These are phyloP conservation scores for Elaeagnus macrophylla DNA, from an alignment of 306 rosid species.

Conservation along the genomic window DNA sequence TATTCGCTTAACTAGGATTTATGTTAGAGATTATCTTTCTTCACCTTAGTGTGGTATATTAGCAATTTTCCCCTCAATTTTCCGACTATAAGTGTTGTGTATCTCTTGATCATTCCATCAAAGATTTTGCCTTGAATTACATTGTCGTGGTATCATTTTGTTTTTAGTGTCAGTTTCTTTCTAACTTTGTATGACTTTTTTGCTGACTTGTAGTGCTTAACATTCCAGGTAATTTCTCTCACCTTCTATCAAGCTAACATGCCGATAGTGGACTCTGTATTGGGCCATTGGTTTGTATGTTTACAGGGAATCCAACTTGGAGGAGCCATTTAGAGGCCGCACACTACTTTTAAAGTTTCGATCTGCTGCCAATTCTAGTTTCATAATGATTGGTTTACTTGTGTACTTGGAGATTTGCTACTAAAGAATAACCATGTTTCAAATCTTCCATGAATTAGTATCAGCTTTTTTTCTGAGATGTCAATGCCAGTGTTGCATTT, in stretches of 20 bases:
- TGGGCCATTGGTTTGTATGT: slow-evolving; percentile 82
- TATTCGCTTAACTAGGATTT: too few relatives aligned
- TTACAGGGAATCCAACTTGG: slow-evolving; percentile 56
- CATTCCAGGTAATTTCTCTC: slow-evolving; percentile 99
- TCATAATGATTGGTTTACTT: slow-evolving; percentile 20
- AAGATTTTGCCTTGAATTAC: not conserved
- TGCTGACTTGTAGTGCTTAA: slow-evolving; percentile 60
- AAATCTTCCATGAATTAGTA: too few relatives aligned
- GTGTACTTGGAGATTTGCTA: slow-evolving; percentile 7
- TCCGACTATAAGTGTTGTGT: too few relatives aligned
- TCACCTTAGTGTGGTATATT: too few relatives aligned
- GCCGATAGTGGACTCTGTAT: slow-evolving; percentile 75
- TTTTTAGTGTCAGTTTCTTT: slow-evolving; percentile 9
- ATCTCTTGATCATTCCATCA: too few relatives aligned
- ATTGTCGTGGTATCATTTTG: not conserved
- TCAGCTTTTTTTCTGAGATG: too few relatives aligned
- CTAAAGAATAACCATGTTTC: not conserved
- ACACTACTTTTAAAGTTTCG: slow-evolving; percentile 28
- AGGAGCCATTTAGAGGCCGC: slow-evolving; percentile 31
- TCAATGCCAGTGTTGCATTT: not conserved
- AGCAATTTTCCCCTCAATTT: too few relatives aligned
- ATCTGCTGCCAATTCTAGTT: slow-evolving; percentile 26
- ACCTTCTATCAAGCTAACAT: slow-evolving; percentile 86
- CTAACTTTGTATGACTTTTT: slow-evolving; percentile 3
- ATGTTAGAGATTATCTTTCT: too few relatives aligned